These are phyloP conservation scores for Pseudotulostoma volvatum DNA, from an alignment of 495 filamentous ascomycete genomes.

Conservation along the genomic window DNA sequence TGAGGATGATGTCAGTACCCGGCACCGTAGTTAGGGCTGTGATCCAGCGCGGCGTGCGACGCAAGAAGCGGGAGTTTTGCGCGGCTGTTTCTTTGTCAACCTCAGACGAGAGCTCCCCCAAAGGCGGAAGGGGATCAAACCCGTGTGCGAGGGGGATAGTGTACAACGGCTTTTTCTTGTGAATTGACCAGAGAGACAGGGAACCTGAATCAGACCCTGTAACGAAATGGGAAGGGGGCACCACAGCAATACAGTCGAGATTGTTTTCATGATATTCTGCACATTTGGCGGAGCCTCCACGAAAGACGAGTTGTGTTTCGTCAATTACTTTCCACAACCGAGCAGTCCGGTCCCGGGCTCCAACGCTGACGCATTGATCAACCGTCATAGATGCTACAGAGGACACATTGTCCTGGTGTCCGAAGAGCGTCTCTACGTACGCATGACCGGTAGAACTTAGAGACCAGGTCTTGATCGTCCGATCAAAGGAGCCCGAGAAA, in stretches of 20 bases:
- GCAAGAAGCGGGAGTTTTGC: constrained; percentile 30
- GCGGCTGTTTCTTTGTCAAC: constrained; percentile 40
- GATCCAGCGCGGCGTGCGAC: constrained; percentile 57
- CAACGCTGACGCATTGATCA: constrained; percentile 81
- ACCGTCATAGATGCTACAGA: constrained; percentile 66
- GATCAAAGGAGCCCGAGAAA: constrained; percentile 73
- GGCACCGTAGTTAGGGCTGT: constrained; percentile 76
- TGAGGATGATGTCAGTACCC: constrained; percentile 73
- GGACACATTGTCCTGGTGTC: constrained; percentile 81
- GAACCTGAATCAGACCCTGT: constrained; percentile 84
- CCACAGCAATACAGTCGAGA: constrained; percentile 75
- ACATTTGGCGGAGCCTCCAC: constrained; percentile 50
- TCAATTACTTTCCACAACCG: constrained; percentile 93
- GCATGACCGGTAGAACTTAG: constrained; percentile 41
- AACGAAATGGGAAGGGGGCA: constrained; percentile 81
- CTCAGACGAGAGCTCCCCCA: constrained; percentile 60
- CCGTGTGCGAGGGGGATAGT: constrained; percentile 71
- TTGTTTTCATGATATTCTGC: constrained; percentile 55
- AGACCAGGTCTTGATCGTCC: constrained; percentile 80
- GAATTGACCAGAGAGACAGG: constrained; percentile 71
- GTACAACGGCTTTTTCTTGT: constrained; percentile 91
- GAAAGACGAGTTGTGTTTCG: constrained; percentile 87
- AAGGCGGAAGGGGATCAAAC: constrained; percentile 43
- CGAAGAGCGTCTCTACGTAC: constrained; percentile 90
- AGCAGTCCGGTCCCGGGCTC: constrained; percentile 81